phyloP scores from a whole-genome alignment of 2,329 filamentous ascomycete species.

The Venturia oleaginea region DNA sequence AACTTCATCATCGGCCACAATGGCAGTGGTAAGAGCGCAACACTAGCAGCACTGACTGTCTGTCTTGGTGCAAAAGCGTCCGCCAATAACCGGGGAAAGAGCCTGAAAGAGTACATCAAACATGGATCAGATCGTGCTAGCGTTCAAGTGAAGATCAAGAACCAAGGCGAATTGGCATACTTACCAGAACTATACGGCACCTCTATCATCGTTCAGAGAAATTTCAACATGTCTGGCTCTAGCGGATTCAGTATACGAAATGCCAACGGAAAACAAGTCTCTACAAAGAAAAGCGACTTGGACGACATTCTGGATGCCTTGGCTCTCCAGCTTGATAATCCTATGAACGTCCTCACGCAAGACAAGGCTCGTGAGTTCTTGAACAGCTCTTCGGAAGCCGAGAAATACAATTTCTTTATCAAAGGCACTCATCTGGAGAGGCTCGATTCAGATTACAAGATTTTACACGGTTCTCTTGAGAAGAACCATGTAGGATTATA shows the following conservation, averaged over 20 bases:
- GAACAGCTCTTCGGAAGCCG: conserved; percentile 67
- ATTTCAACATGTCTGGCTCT: conserved; percentile 65
- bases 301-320: conserved; percentile 93
- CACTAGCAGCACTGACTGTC: conserved; percentile 83
- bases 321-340: conserved; percentile 90
- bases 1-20: conserved; percentile 99
- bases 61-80: conserved; percentile 94
- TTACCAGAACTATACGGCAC: conserved; percentile 73
- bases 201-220: conserved; percentile 81
- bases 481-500: conserved; percentile 25
- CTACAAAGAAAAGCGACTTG: conserved; percentile 74
- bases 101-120: conserved; percentile 82
- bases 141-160: conserved; percentile 81
- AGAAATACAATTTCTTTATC: conserved; percentile 96
- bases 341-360: conserved; percentile 89
- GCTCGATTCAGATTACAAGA: conserved; percentile 80
- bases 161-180: conserved; percentile 76
- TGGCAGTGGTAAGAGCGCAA: conserved; percentile 93
- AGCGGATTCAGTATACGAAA: conserved; percentile 86
- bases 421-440: conserved; percentile 90
- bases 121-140: conserved; percentile 66
- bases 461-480: conserved; percentile 58
- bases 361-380: conserved; percentile 92
- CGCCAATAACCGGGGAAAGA: conserved; percentile 83
- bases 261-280: conserved; percentile 59